Evolutionary conservation across 2,329 filamentous ascomycete species (phyloP), one percentile per base, ranked within the genome.

Genomic region (Penicillium hordei): DNA sequence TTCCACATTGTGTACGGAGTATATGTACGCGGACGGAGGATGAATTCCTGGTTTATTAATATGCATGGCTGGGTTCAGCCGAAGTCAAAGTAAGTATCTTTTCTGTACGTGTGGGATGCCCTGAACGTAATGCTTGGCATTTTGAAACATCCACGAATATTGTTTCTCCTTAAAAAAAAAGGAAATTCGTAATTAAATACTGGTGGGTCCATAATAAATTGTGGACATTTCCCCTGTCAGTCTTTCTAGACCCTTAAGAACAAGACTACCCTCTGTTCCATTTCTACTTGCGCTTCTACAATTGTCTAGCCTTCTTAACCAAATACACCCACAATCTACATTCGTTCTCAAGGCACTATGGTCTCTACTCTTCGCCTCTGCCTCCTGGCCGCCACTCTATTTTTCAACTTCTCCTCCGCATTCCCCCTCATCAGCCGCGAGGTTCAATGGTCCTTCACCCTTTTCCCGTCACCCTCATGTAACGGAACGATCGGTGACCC

Each of bases 401-500:
- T 66, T 40, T 42, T 62, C 39, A 44, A 57, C 19, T 50, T 52
- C 34, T 44, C 60, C 48, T 40, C 58, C 2, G 63, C 65, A 31
- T 63, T 65, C 51, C 65, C 65, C 7, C 58, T 66, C 40, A 46
- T 60, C 29, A 31, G 51, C 5, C 64, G 63, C 36, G 60, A 61
- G 7, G 21, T 60, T 9, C 58, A 65, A 48, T 67, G 65, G 65
- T 65, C 64, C 36, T 67, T 67, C 52, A 56, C 65, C 7, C 59
- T 67, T 0, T 66, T 59, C 55, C 63, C 61, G 10, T 58, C 59
- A 29, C 25, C 54, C 13, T 43, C 56, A 25, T 67, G 65, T 57
- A 61, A 61, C 17, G 55, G 53, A 19, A 59, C 56, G 2, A 31
- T 44, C 4, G 57, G 52, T 25, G 61, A 66, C 43, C 42, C 55